Conservation (phyloP, 345 rosid species). For the Clarkia xantiana region DNA sequence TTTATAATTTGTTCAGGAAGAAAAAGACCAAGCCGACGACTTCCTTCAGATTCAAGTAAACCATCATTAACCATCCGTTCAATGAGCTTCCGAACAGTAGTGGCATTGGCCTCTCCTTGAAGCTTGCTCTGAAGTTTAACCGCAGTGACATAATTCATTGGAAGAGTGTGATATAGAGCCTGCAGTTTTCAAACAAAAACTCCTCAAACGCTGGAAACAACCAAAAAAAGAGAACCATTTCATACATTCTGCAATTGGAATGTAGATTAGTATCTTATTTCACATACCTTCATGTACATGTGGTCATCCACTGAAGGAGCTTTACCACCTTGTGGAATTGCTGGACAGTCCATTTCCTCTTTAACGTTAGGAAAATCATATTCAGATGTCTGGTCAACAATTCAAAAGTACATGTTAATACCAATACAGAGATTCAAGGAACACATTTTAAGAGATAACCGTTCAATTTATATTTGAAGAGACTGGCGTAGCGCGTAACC, state of each 20-base stretch:
- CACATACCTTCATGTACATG: constrained; percentile 66
- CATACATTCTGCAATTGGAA: neutral
- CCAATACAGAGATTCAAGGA: too few relatives aligned
- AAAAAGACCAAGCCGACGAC: constrained; percentile 57
- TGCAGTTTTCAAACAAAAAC: constrained; percentile 12
- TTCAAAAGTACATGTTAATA: too few relatives aligned
- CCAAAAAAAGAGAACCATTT: neutral
- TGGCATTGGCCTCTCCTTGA: constrained; percentile 57
- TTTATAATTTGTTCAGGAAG: neutral
- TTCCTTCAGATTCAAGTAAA: constrained; percentile 58
- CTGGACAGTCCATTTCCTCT: constrained; percentile 48
- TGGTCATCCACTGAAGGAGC: constrained; percentile 32
- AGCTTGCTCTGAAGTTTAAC: constrained; percentile 67
- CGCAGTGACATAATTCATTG: constrained; percentile 54
- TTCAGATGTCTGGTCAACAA: constrained; percentile 25
- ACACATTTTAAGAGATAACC: neutral
- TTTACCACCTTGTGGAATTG: constrained; percentile 20
- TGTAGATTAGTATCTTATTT: neutral
- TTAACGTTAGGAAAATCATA: constrained; percentile 54
- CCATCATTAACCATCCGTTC: constrained; percentile 72
- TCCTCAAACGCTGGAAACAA: neutral
- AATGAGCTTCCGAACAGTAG: constrained; percentile 47
- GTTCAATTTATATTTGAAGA: neutral
- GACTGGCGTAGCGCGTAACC: constrained; percentile 25
- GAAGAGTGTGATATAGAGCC: constrained; percentile 83